Conservation (phyloP, 2,329 filamentous ascomycete genomes). For the Fusarium compactum region DNA sequence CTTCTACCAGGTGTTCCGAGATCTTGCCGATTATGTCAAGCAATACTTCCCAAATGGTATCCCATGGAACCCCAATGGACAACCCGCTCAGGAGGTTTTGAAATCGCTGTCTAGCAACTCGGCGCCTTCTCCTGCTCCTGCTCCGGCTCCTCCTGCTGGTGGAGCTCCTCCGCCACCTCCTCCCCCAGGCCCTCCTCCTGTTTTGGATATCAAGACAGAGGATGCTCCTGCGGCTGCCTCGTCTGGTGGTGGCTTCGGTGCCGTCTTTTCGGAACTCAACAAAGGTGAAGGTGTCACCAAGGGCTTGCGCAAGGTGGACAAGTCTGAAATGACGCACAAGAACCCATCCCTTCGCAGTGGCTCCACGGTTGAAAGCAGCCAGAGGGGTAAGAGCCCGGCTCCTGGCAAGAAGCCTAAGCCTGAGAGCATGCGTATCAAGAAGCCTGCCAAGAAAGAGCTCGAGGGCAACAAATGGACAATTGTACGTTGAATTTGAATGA, state of each 20-base stretch:
- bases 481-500: constrained; percentile 58
- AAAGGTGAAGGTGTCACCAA: constrained; percentile 89
- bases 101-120: constrained; percentile 62
- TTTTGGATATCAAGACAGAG: constrained; percentile 68
- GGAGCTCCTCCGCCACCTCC: constrained; percentile 59
- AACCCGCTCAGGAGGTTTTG: constrained; percentile 75
- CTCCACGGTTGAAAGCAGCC: constrained; percentile 74
- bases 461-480: constrained; percentile 95
- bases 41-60: constrained; percentile 83
- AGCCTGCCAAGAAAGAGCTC: constrained; percentile 81
- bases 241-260: constrained; percentile 83
- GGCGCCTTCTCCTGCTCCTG: constrained; percentile 61
- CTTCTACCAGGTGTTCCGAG: constrained; percentile 92
- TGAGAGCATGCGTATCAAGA: constrained; percentile 86
- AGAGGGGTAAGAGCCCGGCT: constrained; percentile 83
- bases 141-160: constrained; percentile 66
- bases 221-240: constrained; percentile 50
- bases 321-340: constrained; percentile 98
- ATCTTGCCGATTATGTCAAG: constrained; percentile 86
- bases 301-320: constrained; percentile 91
- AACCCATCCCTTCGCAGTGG: constrained; percentile 86
- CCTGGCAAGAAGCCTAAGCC: constrained; percentile 90
- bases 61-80: constrained; percentile 85
- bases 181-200: constrained; percentile 77
- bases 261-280: constrained; percentile 93